Conservation (phyloP, 1,139 yeast genomes). For the Dujonia santamariae region DNA sequence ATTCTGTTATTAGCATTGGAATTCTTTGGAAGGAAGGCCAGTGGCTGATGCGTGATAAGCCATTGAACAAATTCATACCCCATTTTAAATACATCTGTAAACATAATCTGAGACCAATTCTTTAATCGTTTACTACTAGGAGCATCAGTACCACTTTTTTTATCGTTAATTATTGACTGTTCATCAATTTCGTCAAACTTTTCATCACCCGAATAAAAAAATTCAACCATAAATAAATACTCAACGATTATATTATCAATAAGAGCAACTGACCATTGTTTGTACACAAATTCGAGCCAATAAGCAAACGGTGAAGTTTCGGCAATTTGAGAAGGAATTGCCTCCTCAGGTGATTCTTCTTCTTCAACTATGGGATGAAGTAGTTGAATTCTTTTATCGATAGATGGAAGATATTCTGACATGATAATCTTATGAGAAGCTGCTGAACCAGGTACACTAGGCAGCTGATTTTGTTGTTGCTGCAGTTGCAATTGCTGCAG, state of each 20-base stretch:
- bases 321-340: conserved; percentile 82
- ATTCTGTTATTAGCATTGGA: conserved; percentile 3
- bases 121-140: not conserved
- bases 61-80: conserved; percentile 39
- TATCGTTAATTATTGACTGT: conserved; percentile 12
- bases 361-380: conserved; percentile 31
- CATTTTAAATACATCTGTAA: conserved; percentile 48
- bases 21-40: conserved; percentile 5
- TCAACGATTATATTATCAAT: conserved; percentile 79
- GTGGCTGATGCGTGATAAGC: conserved; percentile 30
- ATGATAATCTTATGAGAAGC: conserved; percentile 17
- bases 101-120: conserved; percentile 31
- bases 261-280: conserved; percentile 71
- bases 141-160: not conserved
- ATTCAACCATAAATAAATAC: conserved; percentile 68
- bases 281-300: conserved; percentile 70
- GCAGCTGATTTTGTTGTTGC: not conserved
- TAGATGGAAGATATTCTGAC: conserved; percentile 53
- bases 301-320: conserved; percentile 67
- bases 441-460: conserved; percentile 1
- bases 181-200: conserved; percentile 17
- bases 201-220: conserved; percentile 56
- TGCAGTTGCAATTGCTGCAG: conserved; percentile 8
- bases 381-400: conserved; percentile 53
- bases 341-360: conserved; percentile 39